These are phyloP conservation scores for Heliocybe sulcata DNA, from an alignment of 1,284 basidiomycete species.

Conservation along the genomic window DNA sequence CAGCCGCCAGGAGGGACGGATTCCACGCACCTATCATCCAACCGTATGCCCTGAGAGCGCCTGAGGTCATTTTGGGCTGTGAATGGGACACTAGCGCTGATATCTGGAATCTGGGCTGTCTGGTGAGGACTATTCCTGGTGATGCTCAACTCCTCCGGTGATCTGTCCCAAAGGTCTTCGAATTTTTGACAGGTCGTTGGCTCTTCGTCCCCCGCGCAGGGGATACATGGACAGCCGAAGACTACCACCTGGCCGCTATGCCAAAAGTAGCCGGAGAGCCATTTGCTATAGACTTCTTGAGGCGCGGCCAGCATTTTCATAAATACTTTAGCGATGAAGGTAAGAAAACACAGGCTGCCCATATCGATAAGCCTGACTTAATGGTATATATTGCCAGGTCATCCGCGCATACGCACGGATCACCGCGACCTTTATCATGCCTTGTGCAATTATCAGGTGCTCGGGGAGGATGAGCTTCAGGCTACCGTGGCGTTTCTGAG, in stretches of 20 bases:
- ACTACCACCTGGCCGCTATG: constrained; percentile 9
- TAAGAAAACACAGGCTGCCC: neutral
- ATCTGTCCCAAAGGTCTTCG: constrained; percentile 10
- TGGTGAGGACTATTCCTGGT: constrained; percentile 14
- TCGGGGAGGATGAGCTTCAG: neutral
- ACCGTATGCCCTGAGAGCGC: constrained; percentile 24
- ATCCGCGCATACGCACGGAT: neutral
- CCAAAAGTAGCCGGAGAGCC: constrained; percentile 6
- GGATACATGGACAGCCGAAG: constrained; percentile 7
- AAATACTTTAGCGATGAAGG: constrained; percentile 8
- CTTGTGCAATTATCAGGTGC: neutral
- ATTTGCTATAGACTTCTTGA: constrained; percentile 7
- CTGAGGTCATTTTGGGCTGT: constrained; percentile 26
- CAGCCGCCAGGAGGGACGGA: constrained; percentile 4
- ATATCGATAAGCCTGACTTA: neutral
- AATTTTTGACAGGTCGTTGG: constrained; percentile 13
- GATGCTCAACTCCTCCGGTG: neutral
- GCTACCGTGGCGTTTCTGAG: neutral
- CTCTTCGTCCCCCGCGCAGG: constrained; percentile 11
- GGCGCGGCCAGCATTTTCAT: constrained; percentile 4
- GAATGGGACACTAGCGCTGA: constrained; percentile 23
- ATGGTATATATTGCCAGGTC: neutral
- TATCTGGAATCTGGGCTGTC: constrained; percentile 30
- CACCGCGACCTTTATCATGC: neutral
- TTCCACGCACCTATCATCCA: constrained; percentile 18